A percentile compares a stretch with the other conserved stretches of the same genome.
phyloP scores from a whole-genome alignment of 2,329 filamentous ascomycete genomes.

The Ceratocystis smalleyi region DNA sequence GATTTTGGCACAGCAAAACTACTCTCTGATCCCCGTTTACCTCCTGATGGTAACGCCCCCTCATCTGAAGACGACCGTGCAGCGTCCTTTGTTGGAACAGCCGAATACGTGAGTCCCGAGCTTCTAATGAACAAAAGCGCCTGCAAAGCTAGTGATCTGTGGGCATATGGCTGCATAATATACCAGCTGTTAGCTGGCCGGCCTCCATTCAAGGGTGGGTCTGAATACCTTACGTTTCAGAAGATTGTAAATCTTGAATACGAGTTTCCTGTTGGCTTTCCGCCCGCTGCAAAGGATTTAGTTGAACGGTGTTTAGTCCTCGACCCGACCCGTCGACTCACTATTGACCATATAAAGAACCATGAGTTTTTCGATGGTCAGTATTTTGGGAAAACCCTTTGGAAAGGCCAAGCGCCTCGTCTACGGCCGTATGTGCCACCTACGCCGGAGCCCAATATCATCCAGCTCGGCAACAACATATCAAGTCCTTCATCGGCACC shows the following conservation, averaged over 20 bases:
- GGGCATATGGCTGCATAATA: slow-evolving; percentile 96
- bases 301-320: slow-evolving; percentile 81
- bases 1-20: slow-evolving; percentile 98
- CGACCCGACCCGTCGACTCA: slow-evolving; percentile 68
- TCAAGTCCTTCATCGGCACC: background rate
- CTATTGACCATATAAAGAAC: slow-evolving; percentile 91
- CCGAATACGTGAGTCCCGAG: slow-evolving; percentile 95
- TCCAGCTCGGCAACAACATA: slow-evolving; percentile 38
- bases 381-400: slow-evolving; percentile 65
- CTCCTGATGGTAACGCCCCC: slow-evolving; percentile 18
- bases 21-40: slow-evolving; percentile 27
- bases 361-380: slow-evolving; percentile 90
- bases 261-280: slow-evolving; percentile 80
- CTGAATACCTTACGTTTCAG: slow-evolving; percentile 94
- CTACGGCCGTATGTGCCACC: slow-evolving; percentile 72
- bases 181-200: slow-evolving; percentile 93
- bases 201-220: slow-evolving; percentile 88
- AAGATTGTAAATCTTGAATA: slow-evolving; percentile 95
- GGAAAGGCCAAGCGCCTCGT: slow-evolving; percentile 78
- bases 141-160: slow-evolving; percentile 92
- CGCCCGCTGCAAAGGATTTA: slow-evolving; percentile 68
- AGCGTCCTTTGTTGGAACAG: slow-evolving; percentile 91
- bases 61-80: slow-evolving; percentile 54
- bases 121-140: slow-evolving; percentile 93
- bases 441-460: slow-evolving; percentile 54